Percentiles rank a stretch among this genome's conserved stretches.
Evolutionary conservation across 2,329 filamentous ascomycete genomes (phyloP).

Genomic region (Penicillium sp.): DNA sequence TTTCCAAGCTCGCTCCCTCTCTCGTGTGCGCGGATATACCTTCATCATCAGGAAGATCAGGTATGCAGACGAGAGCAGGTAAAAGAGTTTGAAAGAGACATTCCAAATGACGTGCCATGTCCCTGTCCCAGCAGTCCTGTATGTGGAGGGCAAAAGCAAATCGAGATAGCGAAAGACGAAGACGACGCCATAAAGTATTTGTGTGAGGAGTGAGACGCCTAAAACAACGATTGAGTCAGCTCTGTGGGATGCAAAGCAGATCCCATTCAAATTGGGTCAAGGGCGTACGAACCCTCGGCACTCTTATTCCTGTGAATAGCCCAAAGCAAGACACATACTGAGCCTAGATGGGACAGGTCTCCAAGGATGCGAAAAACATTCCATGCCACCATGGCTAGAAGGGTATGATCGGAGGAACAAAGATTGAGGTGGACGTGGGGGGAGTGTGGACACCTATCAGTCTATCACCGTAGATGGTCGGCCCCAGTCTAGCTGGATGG

Average conservation of each 20-base stretch:
- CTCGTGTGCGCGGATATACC: conserved; percentile 80
- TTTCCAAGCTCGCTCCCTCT: conserved; percentile 92
- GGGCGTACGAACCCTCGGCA: conserved; percentile 64
- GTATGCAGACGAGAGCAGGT: conserved; percentile 79
- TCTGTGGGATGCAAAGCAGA: conserved; percentile 5
- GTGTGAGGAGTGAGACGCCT: conserved; percentile 87
- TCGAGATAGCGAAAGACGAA: conserved; percentile 87
- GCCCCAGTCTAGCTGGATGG: neutral
- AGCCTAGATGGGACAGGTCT: conserved; percentile 79
- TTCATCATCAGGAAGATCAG: conserved; percentile 85
- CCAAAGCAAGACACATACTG: conserved; percentile 87
- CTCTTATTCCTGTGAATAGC: conserved; percentile 85
- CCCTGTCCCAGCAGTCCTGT: neutral
- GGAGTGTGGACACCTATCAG: conserved; percentile 5
- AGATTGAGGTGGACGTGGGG: neutral
- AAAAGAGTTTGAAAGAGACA: conserved; percentile 82
- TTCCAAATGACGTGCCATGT: conserved; percentile 23
- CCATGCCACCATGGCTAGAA: conserved; percentile 19
- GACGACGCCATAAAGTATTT: conserved; percentile 80
- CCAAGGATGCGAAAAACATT: conserved; percentile 71
- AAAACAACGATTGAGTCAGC: conserved; percentile 20
- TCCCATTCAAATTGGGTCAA: neutral
- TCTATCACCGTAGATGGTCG: conserved; percentile 2
- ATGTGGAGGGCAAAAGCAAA: conserved; percentile 57
- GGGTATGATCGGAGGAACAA: conserved; percentile 3